Evolutionary conservation across 75 land plant genomes (phyloP).

Genomic region (Chamaecyparis obtusa): DNA sequence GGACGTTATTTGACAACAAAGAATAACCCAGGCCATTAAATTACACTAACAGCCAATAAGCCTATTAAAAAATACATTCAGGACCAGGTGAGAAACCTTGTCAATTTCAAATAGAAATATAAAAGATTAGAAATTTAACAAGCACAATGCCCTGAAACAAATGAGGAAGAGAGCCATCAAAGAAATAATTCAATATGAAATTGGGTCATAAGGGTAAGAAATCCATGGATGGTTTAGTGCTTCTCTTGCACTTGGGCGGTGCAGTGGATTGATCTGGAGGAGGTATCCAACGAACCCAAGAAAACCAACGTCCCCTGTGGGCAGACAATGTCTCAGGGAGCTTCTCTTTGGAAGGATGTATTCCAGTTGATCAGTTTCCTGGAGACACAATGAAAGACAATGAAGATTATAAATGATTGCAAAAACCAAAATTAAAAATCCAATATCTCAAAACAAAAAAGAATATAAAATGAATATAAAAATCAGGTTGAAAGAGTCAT

Average conservation of each 20-base stretch:
- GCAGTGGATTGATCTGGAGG: constrained; percentile 62
- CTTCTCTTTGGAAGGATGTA: constrained; percentile 60
- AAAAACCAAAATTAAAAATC: neutral
- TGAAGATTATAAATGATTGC: neutral
- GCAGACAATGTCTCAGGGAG: constrained; percentile 51
- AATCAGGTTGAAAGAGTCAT: neutral
- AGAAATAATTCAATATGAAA: neutral
- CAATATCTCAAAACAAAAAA: neutral
- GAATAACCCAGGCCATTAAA: neutral
- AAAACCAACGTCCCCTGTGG: constrained; percentile 43
- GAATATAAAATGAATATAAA: neutral
- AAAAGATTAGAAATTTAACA: neutral
- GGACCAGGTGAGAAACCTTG: neutral
- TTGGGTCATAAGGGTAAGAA: constrained; percentile 39
- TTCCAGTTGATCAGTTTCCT: constrained; percentile 71
- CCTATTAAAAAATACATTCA: neutral
- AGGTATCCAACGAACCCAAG: constrained; percentile 49
- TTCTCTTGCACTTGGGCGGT: constrained; percentile 69
- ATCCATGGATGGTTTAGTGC: constrained; percentile 77
- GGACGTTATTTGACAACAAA: neutral
- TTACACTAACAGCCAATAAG: neutral
- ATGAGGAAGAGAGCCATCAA: neutral
- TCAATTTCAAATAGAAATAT: neutral
- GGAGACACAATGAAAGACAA: constrained; percentile 11
- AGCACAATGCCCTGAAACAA: neutral